Evolutionary conservation across 768 basidiomycete genomes (phyloP), one percentile per base, ranked within the genome.

Genomic region (Lactifluus volemus): DNA sequence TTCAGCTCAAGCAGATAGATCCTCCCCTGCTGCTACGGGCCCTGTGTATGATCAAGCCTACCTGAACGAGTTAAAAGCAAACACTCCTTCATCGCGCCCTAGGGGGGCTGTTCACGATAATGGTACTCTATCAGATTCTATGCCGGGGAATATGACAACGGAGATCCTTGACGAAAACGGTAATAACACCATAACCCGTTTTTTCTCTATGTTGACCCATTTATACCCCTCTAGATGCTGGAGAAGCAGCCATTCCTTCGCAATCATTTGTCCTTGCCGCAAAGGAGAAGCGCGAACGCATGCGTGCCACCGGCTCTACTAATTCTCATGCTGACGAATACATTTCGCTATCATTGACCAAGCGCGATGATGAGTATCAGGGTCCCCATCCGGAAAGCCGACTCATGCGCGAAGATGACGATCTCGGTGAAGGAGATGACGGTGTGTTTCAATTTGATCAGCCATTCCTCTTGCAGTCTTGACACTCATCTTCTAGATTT

Each of bases 331-430:
- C 73, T 55, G 85, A 88, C 45, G 91, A 92, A 34, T 94, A 81
- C 65, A 88, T 94, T 25, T 90, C 92, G 0, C 72, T 94, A 15
- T 84, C 88, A 19, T 79, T 93, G 4, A 75, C 82, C 0, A 83
- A 79, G 61, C 77, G 76, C 49, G 73, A 74, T 19, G 81, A 86
- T 39, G 72, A 74, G 39, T 71, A 79, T 9, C 77, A 81, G 65
- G 90, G 90, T 0, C 91, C 91, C 7, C 90, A 92, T 76, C 92
- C 91, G 7, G 87, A 86, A 66, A 92, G 89, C 69, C 81, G 92
- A 9, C 73, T 94, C 30, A 69, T 89, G 73, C 77, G 92, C 52
- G 92, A 94, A 72, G 92, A 94, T 44, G 92, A 94, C 70, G 89
- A 94, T 64, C 70, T 90, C 2, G 92, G 92, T 11, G 89, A 93